Evolutionary conservation across 2,329 filamentous ascomycete genomes (phyloP).

Genomic region (Sporothrix globosa): DNA sequence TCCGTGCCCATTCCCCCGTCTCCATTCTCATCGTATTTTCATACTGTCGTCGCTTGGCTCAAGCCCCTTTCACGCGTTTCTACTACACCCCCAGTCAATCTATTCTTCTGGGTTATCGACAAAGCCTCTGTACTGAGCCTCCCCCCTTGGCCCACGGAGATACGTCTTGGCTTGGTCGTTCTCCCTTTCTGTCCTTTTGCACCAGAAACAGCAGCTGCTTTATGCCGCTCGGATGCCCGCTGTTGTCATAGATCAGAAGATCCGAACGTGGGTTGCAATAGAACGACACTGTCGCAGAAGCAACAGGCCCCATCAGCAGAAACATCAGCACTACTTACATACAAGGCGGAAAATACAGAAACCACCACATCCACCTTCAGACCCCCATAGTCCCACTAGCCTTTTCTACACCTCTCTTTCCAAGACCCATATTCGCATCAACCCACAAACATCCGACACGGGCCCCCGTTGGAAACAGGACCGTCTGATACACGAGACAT

Average conservation of each 20-base stretch:
- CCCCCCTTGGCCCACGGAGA: conserved; percentile 5
- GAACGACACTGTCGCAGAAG: conserved; percentile 40
- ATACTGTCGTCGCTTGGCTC: background rate
- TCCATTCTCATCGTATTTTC: conserved; percentile 17
- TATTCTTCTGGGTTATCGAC: conserved; percentile 24
- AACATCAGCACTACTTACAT: conserved; percentile 12
- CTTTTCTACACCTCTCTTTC: background rate
- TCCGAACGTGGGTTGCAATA: conserved; percentile 55
- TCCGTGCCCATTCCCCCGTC: conserved; percentile 5
- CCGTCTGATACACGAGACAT: conserved; percentile 48
- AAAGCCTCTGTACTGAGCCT: conserved; percentile 27
- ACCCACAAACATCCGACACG: conserved; percentile 48
- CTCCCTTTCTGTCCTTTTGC: conserved; percentile 2
- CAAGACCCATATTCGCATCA: conserved; percentile 41
- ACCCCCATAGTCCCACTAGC: conserved; percentile 14
- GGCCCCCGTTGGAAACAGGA: conserved; percentile 44
- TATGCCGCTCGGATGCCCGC: conserved; percentile 60
- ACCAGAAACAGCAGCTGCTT: conserved; percentile 34
- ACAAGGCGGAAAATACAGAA: conserved; percentile 15
- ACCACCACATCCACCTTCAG: conserved; percentile 16
- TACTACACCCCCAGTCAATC: background rate
- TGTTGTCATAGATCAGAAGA: conserved; percentile 56
- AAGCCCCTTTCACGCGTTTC: background rate
- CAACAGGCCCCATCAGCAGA: conserved; percentile 20
- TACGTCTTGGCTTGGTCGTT: background rate